phyloP scores from a whole-genome alignment of 108 stramenopile genomes.

The Nitzschia palea region DNA sequence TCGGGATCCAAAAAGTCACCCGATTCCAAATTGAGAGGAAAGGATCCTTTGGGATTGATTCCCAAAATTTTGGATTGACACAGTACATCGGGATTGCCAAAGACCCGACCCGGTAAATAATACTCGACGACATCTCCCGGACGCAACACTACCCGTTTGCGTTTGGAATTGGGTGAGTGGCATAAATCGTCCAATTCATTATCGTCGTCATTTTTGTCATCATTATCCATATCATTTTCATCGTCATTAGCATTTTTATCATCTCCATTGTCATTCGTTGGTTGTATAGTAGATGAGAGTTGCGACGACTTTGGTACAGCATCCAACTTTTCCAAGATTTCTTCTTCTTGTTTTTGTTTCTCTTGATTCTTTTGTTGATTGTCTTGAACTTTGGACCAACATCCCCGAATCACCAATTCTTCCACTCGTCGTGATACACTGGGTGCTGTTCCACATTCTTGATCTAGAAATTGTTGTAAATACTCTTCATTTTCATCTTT shows the following conservation, averaged over 20 bases:
- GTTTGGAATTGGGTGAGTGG: background rate
- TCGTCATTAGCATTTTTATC: background rate
- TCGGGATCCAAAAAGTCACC: conserved; percentile 10
- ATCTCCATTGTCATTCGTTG: background rate
- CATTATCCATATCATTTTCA: background rate
- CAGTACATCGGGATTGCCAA: conserved; percentile 7
- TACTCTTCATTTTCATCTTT: background rate
- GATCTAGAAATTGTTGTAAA: background rate
- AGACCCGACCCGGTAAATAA: conserved; percentile 1
- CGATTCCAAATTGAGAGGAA: conserved; percentile 3
- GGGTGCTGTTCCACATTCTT: background rate
- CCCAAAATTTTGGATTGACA: background rate
- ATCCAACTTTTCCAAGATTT: background rate
- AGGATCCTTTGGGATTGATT: background rate
- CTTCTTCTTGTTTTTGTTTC: background rate
- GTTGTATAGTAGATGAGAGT: too few species aligned
- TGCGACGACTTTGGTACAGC: background rate
- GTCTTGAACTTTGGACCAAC: background rate
- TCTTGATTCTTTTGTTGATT: background rate
- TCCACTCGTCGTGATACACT: background rate
- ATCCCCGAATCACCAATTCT: background rate
- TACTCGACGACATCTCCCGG: conserved; percentile 20
- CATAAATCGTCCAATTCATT: background rate
- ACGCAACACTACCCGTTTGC: conserved; percentile 1
- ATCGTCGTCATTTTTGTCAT: background rate